Base-by-base conservation (phyloP, 2,329 filamentous ascomycete species). In the Colletotrichum chlorophyti region DNA sequence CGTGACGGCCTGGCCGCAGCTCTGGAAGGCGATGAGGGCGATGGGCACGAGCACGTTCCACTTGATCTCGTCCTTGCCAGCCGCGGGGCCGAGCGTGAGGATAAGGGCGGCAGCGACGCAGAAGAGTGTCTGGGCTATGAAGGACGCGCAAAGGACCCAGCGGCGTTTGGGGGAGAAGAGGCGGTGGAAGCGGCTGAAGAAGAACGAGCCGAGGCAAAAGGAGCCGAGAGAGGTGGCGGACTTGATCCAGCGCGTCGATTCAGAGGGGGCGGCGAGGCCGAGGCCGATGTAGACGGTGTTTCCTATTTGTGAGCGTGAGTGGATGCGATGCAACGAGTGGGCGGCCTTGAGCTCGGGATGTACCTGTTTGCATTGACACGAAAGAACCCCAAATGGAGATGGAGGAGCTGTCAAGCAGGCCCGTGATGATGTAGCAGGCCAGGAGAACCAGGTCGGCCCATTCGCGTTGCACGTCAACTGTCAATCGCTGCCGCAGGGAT, bases 261-360 rank as follows among this genome's bases (percentile, higher is more conserved):
- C 74, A 31, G 66, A 65, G 11, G 85, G 81, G 0, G 84, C 82
- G 8, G 85, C 80, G n/a, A 93, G 76, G 3, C 91, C 91, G 3
- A 93, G 81, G 8, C 90, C 91, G 12, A 93, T 79, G 70, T 92
- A 94, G 43, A 94, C 84, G 5, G 91, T 93, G 72, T 94, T 94
- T 57, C 88, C 83, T 85, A 38, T 55, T 47, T 34, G 48, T 47
- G 7, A 21, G 42, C 2, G 43, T 14, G 19, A 26, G 27, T 26
- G 8, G 32, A 12, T 12, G n/a, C 6, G 10, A n/a, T 11, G 5
- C 5, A 32, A 47, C 9, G n/a, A 26, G 14, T 17, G 46, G 17
- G 7, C 17, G 53, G 41, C 19, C 11, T 24, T 4, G 17, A n/a
- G 34, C 7, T 15, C 7, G n/a, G 12, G 45, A 72, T 77, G 63